phyloP scores from a whole-genome alignment of 306 rosid genomes.

The Sindora glabra region DNA sequence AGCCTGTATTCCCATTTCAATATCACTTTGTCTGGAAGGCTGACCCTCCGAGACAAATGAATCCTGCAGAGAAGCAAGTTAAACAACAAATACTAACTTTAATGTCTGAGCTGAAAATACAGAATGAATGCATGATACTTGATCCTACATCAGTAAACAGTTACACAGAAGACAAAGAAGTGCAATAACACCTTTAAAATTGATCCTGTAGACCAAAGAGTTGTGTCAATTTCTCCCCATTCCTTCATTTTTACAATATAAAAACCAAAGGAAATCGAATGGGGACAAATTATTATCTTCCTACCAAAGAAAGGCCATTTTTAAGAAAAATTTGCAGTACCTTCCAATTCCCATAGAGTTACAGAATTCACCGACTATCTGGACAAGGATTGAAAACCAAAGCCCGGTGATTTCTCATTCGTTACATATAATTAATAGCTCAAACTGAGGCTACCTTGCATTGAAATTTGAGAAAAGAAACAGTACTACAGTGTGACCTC shows the following conservation, averaged over 20 bases:
- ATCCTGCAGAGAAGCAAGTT: constrained; percentile 44
- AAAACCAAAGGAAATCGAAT: neutral
- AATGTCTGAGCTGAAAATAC: constrained; percentile 1
- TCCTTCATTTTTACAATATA: neutral
- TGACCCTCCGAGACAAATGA: constrained; percentile 61
- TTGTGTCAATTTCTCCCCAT: neutral
- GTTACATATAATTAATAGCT: neutral
- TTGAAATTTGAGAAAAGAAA: neutral
- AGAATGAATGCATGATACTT: neutral
- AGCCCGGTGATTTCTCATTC: constrained; percentile 4
- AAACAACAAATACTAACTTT: neutral
- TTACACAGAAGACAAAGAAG: neutral
- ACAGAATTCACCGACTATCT: neutral
- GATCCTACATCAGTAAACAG: constrained; percentile 4
- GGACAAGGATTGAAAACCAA: constrained; percentile 5
- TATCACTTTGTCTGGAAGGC: constrained; percentile 64
- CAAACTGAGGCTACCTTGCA: neutral
- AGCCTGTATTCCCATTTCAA: constrained; percentile 75
- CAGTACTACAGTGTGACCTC: neutral
- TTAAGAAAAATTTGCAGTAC: neutral
- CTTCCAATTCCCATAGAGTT: neutral
- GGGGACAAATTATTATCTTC: constrained; percentile 12
- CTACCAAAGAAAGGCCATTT: neutral
- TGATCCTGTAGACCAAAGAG: neutral
- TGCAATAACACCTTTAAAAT: neutral